Conservation (phyloP, 2,329 filamentous ascomycete genomes). For the Mycosphaerella sp. region DNA sequence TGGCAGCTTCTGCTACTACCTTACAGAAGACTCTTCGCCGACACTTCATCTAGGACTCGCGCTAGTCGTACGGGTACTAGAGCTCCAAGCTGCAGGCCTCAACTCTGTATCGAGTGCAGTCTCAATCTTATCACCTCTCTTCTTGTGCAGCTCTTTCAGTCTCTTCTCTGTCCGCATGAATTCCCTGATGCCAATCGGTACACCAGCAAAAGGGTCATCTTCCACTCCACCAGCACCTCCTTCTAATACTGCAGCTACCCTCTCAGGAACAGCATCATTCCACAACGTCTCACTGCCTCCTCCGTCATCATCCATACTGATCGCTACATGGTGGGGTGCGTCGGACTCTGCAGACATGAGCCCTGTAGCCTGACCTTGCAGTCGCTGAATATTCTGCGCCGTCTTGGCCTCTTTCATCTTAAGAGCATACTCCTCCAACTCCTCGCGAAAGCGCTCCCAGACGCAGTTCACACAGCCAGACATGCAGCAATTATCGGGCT, state of each 20-base stretch:
- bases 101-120: slow-evolving; percentile 22
- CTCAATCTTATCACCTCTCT: slow-evolving; percentile 16
- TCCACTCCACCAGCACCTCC: slow-evolving; percentile 31
- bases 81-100: slow-evolving; percentile 19
- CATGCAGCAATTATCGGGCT: slow-evolving; percentile 99
- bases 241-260: slow-evolving; percentile 3
- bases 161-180: slow-evolving; percentile 98
- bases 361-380: slow-evolving; percentile 29
- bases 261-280: slow-evolving; percentile 36
- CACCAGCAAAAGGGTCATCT: slow-evolving; percentile 66
- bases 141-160: slow-evolving; percentile 64
- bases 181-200: slow-evolving; percentile 88
- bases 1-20: background rate
- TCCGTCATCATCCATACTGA: slow-evolving; percentile 73
- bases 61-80: background rate
- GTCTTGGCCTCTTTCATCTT: slow-evolving; percentile 58
- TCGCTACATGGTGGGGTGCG: slow-evolving; percentile 46
- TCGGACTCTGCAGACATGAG: slow-evolving; percentile 35
- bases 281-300: slow-evolving; percentile 68
- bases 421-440: slow-evolving; percentile 80
- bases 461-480: slow-evolving; percentile 97
- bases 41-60: background rate
- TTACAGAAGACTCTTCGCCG: too few relatives aligned
- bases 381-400: slow-evolving; percentile 38
- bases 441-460: slow-evolving; percentile 86